These are phyloP conservation scores for Clarireedia paspali DNA, from an alignment of 2,329 filamentous ascomycete species.

Conservation along the genomic window DNA sequence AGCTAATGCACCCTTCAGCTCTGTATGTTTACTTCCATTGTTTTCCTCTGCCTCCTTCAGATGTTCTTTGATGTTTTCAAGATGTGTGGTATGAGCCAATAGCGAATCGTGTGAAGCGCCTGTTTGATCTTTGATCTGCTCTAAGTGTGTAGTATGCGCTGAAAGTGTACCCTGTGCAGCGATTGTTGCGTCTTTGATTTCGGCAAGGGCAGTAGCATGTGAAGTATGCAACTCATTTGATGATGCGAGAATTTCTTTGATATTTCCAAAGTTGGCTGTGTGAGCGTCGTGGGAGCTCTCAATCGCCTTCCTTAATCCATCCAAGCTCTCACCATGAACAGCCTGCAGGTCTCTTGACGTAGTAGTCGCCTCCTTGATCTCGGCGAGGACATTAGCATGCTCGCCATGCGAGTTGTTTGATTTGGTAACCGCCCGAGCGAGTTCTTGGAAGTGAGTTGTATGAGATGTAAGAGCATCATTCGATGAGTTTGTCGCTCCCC, in stretches of 20 bases:
- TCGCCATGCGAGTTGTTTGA: conserved; percentile 10
- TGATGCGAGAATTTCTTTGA: conserved; percentile 4
- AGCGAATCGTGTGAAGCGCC: neutral
- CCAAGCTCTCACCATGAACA: too few species aligned
- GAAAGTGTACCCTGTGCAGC: conserved; percentile 13
- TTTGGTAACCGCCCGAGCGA: conserved; percentile 2
- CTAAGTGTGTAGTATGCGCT: neutral
- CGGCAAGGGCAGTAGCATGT: conserved; percentile 11
- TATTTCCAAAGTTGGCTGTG: conserved; percentile 7
- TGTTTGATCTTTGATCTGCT: neutral
- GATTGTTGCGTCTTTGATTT: conserved; percentile 18
- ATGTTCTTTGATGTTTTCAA: conserved; percentile 11
- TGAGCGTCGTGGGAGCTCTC: conserved; percentile 13
- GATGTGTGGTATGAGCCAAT: neutral
- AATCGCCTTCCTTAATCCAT: neutral
- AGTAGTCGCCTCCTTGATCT: conserved; percentile 17
- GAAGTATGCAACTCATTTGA: conserved; percentile 10
- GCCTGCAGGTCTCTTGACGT: conserved; percentile 11
- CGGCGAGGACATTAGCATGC: conserved; percentile 11
- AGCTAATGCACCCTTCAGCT: conserved; percentile 13
- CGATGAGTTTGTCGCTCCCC: too few species aligned
- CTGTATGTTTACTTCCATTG: conserved; percentile 18
- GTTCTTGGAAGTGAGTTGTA: conserved; percentile 8
- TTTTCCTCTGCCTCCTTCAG: conserved; percentile 16
- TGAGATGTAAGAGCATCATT: conserved; percentile 1